Conservation (phyloP, 805 yeast species). For the Myxozyma udenii region DNA sequence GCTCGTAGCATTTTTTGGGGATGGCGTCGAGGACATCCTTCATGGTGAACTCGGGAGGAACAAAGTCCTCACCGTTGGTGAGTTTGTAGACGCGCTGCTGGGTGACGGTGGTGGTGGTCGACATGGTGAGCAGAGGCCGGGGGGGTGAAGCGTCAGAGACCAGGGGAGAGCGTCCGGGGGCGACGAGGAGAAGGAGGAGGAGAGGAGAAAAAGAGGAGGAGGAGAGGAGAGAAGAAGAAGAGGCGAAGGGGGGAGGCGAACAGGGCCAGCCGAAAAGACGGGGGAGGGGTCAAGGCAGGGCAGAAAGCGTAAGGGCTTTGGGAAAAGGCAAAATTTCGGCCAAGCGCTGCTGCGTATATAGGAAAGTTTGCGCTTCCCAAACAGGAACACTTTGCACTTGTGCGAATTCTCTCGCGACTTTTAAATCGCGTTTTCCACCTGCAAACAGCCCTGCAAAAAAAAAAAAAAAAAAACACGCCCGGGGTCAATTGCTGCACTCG, state of each 20-base stretch:
- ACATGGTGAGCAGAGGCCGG: background rate
- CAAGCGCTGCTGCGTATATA: too few species aligned
- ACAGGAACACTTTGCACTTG: too few species aligned
- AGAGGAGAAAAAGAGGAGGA: conserved; percentile 1
- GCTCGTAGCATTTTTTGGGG: conserved; percentile 71
- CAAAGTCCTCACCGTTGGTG: conserved; percentile 57
- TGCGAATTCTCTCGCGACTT: too few species aligned
- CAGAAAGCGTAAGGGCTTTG: too few species aligned
- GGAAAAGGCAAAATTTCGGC: too few species aligned
- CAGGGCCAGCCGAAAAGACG: background rate
- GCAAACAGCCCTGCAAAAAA: too few species aligned
- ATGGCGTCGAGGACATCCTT: conserved; percentile 70
- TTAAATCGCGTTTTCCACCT: too few species aligned
- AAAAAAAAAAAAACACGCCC: too few species aligned
- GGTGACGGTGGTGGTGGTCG: conserved; percentile 21
- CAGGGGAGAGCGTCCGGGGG: background rate
- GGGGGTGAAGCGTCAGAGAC: background rate
- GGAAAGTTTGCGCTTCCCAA: too few species aligned
- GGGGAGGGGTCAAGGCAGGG: too few species aligned
- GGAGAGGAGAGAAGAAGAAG: background rate
- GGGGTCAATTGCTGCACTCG: too few species aligned
- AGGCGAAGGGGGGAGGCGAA: conserved; percentile 2
- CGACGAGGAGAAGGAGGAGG: conserved; percentile 1
- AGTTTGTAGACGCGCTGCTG: conserved; percentile 20
- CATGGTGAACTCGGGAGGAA: conserved; percentile 71